These are phyloP conservation scores for Plasmodium ovale DNA, from an alignment of 169 alveolate species.

Conservation along the genomic window DNA sequence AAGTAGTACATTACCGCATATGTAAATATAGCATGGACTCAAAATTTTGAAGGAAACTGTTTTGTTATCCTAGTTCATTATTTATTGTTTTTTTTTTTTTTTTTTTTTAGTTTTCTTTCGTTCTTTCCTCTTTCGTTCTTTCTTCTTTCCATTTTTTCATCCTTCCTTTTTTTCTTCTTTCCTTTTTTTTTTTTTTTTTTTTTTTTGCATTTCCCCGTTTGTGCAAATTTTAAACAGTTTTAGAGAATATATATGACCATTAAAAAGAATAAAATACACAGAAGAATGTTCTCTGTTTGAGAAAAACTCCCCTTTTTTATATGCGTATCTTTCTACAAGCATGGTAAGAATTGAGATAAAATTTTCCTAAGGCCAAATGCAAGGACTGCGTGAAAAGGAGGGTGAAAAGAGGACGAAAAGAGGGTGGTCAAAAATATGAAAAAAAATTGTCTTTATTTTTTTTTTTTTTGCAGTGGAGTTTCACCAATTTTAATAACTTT, in stretches of 20 bases:
- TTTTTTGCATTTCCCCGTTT: background rate
- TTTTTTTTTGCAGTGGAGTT: constrained; percentile 70
- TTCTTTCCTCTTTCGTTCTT: too few relatives aligned
- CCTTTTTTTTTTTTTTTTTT: too few relatives aligned
- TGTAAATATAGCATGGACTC: too few relatives aligned
- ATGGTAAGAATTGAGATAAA: constrained; percentile 29
- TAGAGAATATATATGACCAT: background rate
- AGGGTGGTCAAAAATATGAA: background rate
- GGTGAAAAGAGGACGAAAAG: background rate
- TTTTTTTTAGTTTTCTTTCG: background rate
- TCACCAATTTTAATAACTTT: constrained; percentile 51
- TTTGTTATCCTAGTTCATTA: background rate
- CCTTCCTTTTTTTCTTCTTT: background rate
- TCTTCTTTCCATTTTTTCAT: too few relatives aligned
- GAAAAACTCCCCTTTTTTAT: background rate
- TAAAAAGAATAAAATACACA: background rate
- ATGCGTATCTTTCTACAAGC: background rate
- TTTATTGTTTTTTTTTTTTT: background rate
- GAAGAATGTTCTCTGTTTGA: background rate
- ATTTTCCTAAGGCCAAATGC: background rate
- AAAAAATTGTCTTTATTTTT: constrained; percentile 34
- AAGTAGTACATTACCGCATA: too few relatives aligned
- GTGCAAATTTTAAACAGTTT: background rate
- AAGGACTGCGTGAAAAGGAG: background rate
- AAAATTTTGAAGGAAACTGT: background rate